These are phyloP conservation scores for Chlamydomonas urium DNA, from an alignment of 139 green algal species.

Conservation along the genomic window DNA sequence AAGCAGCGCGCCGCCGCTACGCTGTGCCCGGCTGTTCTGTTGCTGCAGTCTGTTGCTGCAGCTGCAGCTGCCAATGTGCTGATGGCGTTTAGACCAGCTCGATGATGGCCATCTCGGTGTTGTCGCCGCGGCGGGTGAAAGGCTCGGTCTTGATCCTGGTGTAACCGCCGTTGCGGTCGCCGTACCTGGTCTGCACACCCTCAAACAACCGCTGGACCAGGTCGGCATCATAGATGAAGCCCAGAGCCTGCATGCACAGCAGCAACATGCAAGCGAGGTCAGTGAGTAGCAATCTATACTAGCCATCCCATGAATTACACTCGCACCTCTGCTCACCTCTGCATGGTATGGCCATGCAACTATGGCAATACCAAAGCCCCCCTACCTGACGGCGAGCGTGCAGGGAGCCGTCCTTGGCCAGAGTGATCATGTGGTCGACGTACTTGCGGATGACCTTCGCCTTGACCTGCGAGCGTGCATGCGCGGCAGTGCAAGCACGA, in stretches of 20 bases:
- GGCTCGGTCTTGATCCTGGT: constrained; percentile 72
- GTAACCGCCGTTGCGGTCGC: constrained; percentile 86
- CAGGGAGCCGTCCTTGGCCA: constrained; percentile 88
- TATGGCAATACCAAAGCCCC: constrained; percentile 8
- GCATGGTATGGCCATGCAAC: too few relatives aligned
- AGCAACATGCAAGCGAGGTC: too few relatives aligned
- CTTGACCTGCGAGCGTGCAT: constrained; percentile 68
- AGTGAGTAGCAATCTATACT: too few relatives aligned
- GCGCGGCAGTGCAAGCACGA: too few relatives aligned
- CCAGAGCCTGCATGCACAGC: constrained; percentile 73
- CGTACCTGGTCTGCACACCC: constrained; percentile 76
- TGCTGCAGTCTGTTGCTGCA: neutral
- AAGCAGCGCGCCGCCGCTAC: too few relatives aligned
- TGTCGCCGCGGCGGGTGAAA: constrained; percentile 71
- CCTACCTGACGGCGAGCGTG: constrained; percentile 74
- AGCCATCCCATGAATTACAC: neutral
- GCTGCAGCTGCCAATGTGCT: neutral
- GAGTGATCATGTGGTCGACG: constrained; percentile 98
- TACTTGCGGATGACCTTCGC: constrained; percentile 93
- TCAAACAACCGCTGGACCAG: constrained; percentile 90
- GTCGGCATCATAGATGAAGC: constrained; percentile 90
- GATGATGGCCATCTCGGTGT: constrained; percentile 91
- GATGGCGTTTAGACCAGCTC: constrained; percentile 87
- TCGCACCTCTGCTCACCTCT: neutral
- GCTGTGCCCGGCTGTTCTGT: too few relatives aligned